Conservation (phyloP, 257 asterid species). For the Solanum corneliomulleri region DNA sequence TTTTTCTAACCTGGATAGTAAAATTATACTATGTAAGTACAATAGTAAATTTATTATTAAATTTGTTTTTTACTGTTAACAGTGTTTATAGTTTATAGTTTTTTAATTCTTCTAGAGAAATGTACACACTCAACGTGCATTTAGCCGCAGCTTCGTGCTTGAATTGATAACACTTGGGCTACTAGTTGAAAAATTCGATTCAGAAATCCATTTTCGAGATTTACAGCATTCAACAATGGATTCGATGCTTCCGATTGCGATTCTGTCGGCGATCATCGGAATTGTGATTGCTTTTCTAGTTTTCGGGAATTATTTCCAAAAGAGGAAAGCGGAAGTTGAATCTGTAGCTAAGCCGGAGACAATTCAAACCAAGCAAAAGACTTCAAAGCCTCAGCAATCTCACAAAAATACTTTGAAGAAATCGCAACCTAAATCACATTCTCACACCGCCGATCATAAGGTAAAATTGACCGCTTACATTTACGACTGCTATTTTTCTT, state of each 20-base stretch:
- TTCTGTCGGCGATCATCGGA: conserved; percentile 57
- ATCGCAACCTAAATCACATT: conserved; percentile 51
- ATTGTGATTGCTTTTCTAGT: conserved; percentile 50
- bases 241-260: conserved; percentile 35
- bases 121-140: background rate
- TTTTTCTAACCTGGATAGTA: background rate
- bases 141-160: background rate
- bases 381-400: conserved; percentile 24
- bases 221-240: conserved; percentile 31
- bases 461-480: conserved; percentile 18
- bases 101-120: background rate
- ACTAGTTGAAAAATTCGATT: background rate
- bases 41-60: background rate
- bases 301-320: conserved; percentile 60
- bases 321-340: conserved; percentile 63
- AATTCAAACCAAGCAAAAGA: conserved; percentile 20
- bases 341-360: conserved; percentile 49
- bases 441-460: conserved; percentile 69
- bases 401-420: conserved; percentile 27
- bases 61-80: background rate
- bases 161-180: background rate
- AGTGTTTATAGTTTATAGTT: background rate
- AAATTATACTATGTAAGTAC: background rate
- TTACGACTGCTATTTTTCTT: background rate
- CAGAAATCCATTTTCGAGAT: background rate